Percentiles rank a stretch among this genome's conserved stretches.
phyloP scores from a whole-genome alignment of 2,329 filamentous ascomycete species.

The Colletotrichum liaoningense region DNA sequence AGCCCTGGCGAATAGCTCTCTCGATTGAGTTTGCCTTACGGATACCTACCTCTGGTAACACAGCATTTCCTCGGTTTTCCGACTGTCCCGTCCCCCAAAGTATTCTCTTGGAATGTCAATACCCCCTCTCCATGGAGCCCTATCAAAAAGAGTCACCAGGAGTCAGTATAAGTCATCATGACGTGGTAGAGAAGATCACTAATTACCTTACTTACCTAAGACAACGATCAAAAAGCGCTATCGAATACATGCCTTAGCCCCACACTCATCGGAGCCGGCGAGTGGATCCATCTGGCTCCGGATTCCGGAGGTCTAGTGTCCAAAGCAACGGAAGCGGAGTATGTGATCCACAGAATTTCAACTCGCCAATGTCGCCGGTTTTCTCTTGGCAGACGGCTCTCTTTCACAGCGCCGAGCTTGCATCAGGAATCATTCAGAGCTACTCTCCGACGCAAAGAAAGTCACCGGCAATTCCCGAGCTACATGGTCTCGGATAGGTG shows the following conservation, averaged over 20 bases:
- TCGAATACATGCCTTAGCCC: not conserved
- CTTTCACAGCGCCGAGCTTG: not conserved
- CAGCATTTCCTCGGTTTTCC: not conserved
- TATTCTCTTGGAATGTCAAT: not conserved
- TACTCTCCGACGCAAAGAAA: not conserved
- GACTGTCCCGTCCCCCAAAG: not conserved
- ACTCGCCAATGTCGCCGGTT: not conserved
- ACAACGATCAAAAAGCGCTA: not conserved
- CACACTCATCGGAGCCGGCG: not conserved
- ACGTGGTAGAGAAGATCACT: not conserved
- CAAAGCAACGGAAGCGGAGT: not conserved
- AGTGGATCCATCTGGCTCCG: not conserved
- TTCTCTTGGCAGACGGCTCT: not conserved
- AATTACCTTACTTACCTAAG: not conserved
- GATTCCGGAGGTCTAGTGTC: not conserved
- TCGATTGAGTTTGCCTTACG: not conserved
- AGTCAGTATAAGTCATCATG: not conserved
- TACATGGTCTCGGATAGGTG: slow-evolving; percentile 1
- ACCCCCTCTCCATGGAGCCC: not conserved
- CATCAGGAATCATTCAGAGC: not conserved
- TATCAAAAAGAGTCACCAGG: not conserved
- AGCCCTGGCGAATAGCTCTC: too few species aligned
- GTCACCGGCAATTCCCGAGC: not conserved
- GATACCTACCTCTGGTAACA: not conserved
- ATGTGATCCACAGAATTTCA: not conserved